Conservation (phyloP, 2,329 filamentous ascomycete species). For the Xylaria arbuscula region DNA sequence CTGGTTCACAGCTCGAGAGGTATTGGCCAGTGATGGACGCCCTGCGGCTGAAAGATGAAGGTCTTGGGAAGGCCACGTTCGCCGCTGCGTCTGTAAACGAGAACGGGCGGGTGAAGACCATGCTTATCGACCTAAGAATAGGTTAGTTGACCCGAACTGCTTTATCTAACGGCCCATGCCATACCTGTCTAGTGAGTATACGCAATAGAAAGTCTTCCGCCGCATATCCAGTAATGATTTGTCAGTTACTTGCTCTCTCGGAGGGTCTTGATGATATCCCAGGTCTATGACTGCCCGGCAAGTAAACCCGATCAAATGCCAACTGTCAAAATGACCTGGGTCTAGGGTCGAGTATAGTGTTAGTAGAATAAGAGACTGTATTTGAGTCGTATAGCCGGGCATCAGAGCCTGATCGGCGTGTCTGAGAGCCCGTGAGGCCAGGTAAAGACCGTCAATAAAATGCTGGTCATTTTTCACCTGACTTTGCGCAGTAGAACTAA, state of each 20-base stretch:
- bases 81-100: slow-evolving; percentile 93
- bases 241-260: slow-evolving; percentile 73
- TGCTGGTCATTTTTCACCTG: slow-evolving; percentile 73
- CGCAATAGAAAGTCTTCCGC: slow-evolving; percentile 87
- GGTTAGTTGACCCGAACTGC: slow-evolving; percentile 16
- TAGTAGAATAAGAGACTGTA: slow-evolving; percentile 86
- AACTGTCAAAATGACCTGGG: slow-evolving; percentile 90
- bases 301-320: slow-evolving; percentile 92
- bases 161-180: slow-evolving; percentile 39
- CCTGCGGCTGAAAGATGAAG: slow-evolving; percentile 56
- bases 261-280: slow-evolving; percentile 92
- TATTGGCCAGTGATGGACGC: slow-evolving; percentile 57
- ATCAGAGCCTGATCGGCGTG: slow-evolving; percentile 85
- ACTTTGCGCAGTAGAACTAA: slow-evolving; percentile 80
- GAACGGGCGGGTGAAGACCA: slow-evolving; percentile 87
- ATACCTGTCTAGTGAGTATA: slow-evolving; percentile 88
- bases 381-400: slow-evolving; percentile 84
- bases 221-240: slow-evolving; percentile 79
- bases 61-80: slow-evolving; percentile 79
- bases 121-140: slow-evolving; percentile 71
- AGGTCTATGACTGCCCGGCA: slow-evolving; percentile 88
- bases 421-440: slow-evolving; percentile 73
- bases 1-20: slow-evolving; percentile 71
- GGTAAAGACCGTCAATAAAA: slow-evolving; percentile 66
- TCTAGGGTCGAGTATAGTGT: slow-evolving; percentile 92